Base-by-base conservation (phyloP, 257 asterid species). In the Ballota nigra region DNA sequence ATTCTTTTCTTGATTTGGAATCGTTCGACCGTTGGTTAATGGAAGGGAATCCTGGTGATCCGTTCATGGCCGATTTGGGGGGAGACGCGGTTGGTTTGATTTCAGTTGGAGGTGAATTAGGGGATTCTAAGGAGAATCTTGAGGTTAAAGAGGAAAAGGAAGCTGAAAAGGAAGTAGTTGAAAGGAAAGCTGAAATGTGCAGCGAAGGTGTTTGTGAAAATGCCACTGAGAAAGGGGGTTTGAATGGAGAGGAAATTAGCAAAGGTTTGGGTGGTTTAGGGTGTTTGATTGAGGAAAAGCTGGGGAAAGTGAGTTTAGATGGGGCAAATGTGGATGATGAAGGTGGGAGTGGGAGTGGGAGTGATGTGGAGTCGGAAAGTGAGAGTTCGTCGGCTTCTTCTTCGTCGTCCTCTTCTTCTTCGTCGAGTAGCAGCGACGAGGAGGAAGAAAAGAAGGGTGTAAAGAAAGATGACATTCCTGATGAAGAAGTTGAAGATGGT, bases 401-500 rank as follows among this genome's bases (percentile, higher is more conserved):
- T 0, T 78, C 86, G 0, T 79, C n/a, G n/a, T n/a, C n/a, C n/a
- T n/a, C n/a, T n/a, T n/a, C n/a, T n/a, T n/a, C n/a, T n/a, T n/a
- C 29, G 29, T 64, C 77, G 8, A 24, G 59, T 45, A 85, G 89
- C 16, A 75, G 79, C 40, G 80, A 72, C 5, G 87, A 81, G 29
- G 89, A 81, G 7, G 86, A 83, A 0, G 80, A 59, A 2, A 75
- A 63, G n/a, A n/a, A n/a, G n/a, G n/a, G n/a, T n/a, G n/a, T n/a
- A n/a, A n/a, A n/a, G n/a, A n/a, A n/a, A n/a, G 57, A 23, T n/a
- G 63, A 16, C 12, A 34, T 7, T 20, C 57, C 24, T 63, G 75
- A 72, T 22, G 20, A 52, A 29, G 92, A 90, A 83, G 95, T 72
- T 36, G 93, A 90, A 83, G 95, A 87, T 75, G 98, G 97, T 55